Percentiles rank a stretch among this genome's conserved stretches.
phyloP scores from a whole-genome alignment of 1,139 yeast genomes.

The Hyphopichia pseudoburtonii region DNA sequence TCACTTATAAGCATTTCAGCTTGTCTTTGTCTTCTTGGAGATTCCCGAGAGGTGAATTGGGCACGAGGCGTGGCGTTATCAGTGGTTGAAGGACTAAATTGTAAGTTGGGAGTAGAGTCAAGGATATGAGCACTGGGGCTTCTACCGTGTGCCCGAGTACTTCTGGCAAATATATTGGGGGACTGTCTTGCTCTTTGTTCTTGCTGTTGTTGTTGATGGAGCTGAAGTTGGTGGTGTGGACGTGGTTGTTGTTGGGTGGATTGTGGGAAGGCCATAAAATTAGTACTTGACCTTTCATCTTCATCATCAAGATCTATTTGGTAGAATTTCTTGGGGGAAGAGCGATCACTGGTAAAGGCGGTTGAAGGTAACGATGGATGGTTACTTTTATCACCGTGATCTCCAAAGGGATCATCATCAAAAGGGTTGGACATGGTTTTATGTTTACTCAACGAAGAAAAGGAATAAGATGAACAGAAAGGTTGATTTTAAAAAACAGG shows the following conservation, averaged over 20 bases:
- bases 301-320: slow-evolving; percentile 23
- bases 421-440: slow-evolving; percentile 31
- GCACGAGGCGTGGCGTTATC: slow-evolving; percentile 47
- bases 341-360: slow-evolving; percentile 41
- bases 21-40: slow-evolving; percentile 59
- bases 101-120: slow-evolving; percentile 26
- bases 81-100: slow-evolving; percentile 10
- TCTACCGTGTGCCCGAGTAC: slow-evolving; percentile 56
- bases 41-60: slow-evolving; percentile 59
- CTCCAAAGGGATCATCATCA: slow-evolving; percentile 36
- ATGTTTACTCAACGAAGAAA: too few species aligned
- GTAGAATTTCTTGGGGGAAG: slow-evolving; percentile 38
- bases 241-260: slow-evolving; percentile 21
- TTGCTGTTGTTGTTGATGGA: slow-evolving; percentile 1
- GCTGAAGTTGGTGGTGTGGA: too few species aligned
- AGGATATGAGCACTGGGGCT: slow-evolving; percentile 16
- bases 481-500: neutral
- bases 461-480: too few species aligned
- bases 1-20: slow-evolving; percentile 49
- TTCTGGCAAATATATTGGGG: slow-evolving; percentile 45
- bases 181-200: slow-evolving; percentile 31
- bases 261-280: slow-evolving; percentile 29
- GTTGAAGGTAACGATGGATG: slow-evolving; percentile 38
- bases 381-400: slow-evolving; percentile 12
- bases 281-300: slow-evolving; percentile 21